Conservation (phyloP, 2,329 filamentous ascomycete species). For the Aspergillus jensenii region DNA sequence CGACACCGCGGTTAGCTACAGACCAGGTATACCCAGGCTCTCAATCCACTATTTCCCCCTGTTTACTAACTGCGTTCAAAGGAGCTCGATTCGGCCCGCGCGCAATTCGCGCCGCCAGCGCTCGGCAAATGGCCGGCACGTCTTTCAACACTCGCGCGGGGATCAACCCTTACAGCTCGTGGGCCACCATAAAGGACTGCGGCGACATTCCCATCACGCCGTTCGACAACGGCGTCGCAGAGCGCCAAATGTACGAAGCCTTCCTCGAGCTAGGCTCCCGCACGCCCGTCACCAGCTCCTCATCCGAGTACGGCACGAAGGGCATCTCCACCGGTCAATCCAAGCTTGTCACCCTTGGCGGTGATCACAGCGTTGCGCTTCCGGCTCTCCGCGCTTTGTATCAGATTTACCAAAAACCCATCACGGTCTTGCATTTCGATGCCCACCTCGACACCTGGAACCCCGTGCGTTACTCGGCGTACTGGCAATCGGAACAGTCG, state of each 20-base stretch:
- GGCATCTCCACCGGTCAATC: slow-evolving; percentile 39
- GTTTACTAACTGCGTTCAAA: slow-evolving; percentile 12
- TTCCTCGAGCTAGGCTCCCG: slow-evolving; percentile 66
- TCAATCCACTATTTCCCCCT: background rate
- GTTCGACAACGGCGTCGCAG: slow-evolving; percentile 79
- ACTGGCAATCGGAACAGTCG: slow-evolving; percentile 69
- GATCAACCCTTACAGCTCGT: slow-evolving; percentile 79
- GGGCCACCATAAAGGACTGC: slow-evolving; percentile 81
- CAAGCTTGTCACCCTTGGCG: slow-evolving; percentile 68
- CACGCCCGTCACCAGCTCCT: slow-evolving; percentile 33
- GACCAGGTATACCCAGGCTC: slow-evolving; percentile 52
- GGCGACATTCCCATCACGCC: slow-evolving; percentile 87
- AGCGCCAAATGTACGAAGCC: slow-evolving; percentile 80
- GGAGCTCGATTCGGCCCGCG: slow-evolving; percentile 81
- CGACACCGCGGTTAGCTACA: slow-evolving; percentile 70
- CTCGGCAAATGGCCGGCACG: slow-evolving; percentile 75
- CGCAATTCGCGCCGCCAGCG: slow-evolving; percentile 80
- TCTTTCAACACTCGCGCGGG: slow-evolving; percentile 79
- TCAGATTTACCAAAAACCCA: slow-evolving; percentile 59
- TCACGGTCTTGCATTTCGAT: slow-evolving; percentile 75
- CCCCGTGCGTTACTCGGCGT: slow-evolving; percentile 71
- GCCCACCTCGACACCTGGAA: slow-evolving; percentile 85
- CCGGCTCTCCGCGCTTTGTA: slow-evolving; percentile 68
- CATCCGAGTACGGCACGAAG: slow-evolving; percentile 26
- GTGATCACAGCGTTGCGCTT: slow-evolving; percentile 70